A percentile compares a stretch with the other conserved stretches of the same genome.
Conservation (phyloP, 768 basidiomycete species). For the Pleurotus sapidus region DNA sequence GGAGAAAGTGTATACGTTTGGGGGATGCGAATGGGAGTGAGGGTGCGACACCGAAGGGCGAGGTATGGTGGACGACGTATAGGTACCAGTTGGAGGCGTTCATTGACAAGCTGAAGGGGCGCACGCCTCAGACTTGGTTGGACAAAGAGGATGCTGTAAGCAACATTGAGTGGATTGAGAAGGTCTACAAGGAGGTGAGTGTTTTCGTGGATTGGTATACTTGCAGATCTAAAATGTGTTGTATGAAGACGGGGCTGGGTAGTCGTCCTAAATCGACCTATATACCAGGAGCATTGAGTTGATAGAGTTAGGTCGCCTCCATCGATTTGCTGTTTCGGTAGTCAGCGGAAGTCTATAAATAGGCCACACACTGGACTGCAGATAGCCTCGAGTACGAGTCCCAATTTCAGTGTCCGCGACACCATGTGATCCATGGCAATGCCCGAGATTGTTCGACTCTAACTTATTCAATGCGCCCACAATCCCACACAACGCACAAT, state of each 20-base stretch:
- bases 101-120: slow-evolving; percentile 54
- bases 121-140: slow-evolving; percentile 12
- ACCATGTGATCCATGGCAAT: too few species aligned
- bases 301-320: too few species aligned
- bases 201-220: not conserved
- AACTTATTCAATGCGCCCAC: too few species aligned
- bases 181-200: not conserved
- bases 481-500: too few species aligned
- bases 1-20: slow-evolving; percentile 43
- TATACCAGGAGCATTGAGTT: slow-evolving; percentile 4
- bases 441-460: too few species aligned
- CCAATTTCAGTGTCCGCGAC: too few species aligned
- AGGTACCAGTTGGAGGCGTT: slow-evolving; percentile 47
- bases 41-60: slow-evolving; percentile 33
- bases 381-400: too few species aligned
- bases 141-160: slow-evolving; percentile 48
- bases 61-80: slow-evolving; percentile 43
- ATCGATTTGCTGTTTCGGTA: too few species aligned
- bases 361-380: too few species aligned
- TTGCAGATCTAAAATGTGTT: not conserved
- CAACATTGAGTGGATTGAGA: slow-evolving; percentile 49
- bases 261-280: slow-evolving; percentile 23
- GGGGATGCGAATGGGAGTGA: slow-evolving; percentile 32
- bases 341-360: too few species aligned
- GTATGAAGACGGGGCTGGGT: slow-evolving; percentile 18